Percentiles rank a stretch among this genome's conserved stretches.
Conservation (phyloP, 352 stramenopile genomes). For the Phytophthora capsici region DNA sequence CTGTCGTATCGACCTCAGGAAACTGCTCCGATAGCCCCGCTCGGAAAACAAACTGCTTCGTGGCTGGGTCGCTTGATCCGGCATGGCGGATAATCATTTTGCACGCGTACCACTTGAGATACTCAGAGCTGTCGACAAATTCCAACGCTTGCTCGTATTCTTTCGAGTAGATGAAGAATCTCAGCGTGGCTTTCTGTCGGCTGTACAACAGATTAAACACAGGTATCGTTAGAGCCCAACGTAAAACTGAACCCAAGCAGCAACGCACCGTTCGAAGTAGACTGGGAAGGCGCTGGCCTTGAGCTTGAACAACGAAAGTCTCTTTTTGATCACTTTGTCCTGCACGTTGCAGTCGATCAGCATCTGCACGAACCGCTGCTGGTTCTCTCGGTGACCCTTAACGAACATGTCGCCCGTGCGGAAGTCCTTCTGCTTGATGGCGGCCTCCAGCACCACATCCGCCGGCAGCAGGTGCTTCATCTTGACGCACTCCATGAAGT, state of each 20-base stretch:
- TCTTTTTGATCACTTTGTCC: slow-evolving; percentile 81
- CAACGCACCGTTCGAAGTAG: slow-evolving; percentile 54
- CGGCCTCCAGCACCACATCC: slow-evolving; percentile 43
- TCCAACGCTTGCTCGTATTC: slow-evolving; percentile 64
- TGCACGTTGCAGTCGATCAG: slow-evolving; percentile 51
- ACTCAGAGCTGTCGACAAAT: slow-evolving; percentile 35
- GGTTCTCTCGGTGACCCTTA: slow-evolving; percentile 36
- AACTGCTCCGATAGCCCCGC: slow-evolving; percentile 49
- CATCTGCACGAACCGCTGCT: slow-evolving; percentile 56
- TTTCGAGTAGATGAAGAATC: slow-evolving; percentile 68
- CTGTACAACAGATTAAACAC: slow-evolving; percentile 20
- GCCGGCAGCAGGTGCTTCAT: slow-evolving; percentile 53
- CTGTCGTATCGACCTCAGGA: slow-evolving; percentile 49
- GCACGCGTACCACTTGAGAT: slow-evolving; percentile 59
- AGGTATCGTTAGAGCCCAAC: neutral
- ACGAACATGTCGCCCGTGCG: slow-evolving; percentile 65
- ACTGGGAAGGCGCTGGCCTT: slow-evolving; percentile 58
- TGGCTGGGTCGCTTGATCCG: slow-evolving; percentile 44
- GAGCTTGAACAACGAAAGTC: slow-evolving; percentile 65
- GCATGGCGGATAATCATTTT: slow-evolving; percentile 57
- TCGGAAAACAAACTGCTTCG: slow-evolving; percentile 64
- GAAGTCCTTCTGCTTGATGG: slow-evolving; percentile 63
- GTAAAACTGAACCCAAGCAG: neutral
- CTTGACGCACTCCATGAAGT: slow-evolving; percentile 52
- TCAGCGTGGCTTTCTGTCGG: slow-evolving; percentile 51